These are phyloP conservation scores for Chalciporus piperatus DNA, from an alignment of 768 basidiomycete genomes.

Conservation along the genomic window DNA sequence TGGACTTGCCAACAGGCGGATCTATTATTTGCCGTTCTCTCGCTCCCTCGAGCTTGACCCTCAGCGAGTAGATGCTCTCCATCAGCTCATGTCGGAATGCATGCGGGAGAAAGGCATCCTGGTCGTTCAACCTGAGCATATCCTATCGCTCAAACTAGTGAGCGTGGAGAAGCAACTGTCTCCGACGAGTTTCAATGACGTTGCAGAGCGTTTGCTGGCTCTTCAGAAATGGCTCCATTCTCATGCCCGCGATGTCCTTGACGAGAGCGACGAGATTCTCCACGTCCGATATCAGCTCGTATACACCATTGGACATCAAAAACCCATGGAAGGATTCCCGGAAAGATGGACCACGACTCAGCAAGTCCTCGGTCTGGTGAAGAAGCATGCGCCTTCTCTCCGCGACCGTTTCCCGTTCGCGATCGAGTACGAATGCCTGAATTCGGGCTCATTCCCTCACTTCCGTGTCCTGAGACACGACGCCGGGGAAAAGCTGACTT, in stretches of 20 bases:
- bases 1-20: constrained; percentile 33
- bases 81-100: constrained; percentile 36
- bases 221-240: constrained; percentile 14
- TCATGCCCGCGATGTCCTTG: constrained; percentile 15
- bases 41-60: constrained; percentile 30
- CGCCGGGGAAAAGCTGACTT: constrained; percentile 1
- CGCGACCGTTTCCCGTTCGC: not conserved
- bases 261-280: constrained; percentile 25
- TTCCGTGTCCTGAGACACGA: constrained; percentile 5
- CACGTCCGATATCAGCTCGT: constrained; percentile 31
- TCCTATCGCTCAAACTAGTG: constrained; percentile 46
- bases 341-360: constrained; percentile 28
- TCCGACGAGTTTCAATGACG: not conserved
- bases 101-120: constrained; percentile 36
- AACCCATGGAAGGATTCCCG: constrained; percentile 20
- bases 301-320: constrained; percentile 25
- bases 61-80: constrained; percentile 20
- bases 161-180: constrained; percentile 33
- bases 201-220: constrained; percentile 20
- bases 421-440: constrained; percentile 5
- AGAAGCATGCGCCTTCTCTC: constrained; percentile 4
- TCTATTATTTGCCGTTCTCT: constrained; percentile 48
- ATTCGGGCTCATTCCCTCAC: constrained; percentile 9
- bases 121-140: constrained; percentile 48
- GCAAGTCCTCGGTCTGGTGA: constrained; percentile 22